Evolutionary conservation across 169 alveolate genomes (phyloP).

Genomic region (Eimeria acervulina): DNA sequence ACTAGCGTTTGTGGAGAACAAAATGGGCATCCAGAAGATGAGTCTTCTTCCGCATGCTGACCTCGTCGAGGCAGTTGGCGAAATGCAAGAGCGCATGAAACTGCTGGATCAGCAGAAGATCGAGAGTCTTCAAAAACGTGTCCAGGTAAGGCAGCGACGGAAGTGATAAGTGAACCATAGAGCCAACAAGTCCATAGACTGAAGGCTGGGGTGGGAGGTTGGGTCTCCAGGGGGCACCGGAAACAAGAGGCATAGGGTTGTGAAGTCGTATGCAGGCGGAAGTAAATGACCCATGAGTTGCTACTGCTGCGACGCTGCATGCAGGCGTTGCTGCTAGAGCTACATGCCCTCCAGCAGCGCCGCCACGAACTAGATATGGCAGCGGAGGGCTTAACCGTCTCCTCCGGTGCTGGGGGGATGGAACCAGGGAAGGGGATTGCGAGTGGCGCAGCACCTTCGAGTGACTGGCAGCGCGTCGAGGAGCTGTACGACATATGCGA

Average conservation of each 20-base stretch:
- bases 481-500: slow-evolving; percentile 81
- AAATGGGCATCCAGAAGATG: slow-evolving; percentile 77
- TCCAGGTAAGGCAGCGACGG: slow-evolving; percentile 45
- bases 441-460: slow-evolving; percentile 1
- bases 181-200: neutral
- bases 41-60: slow-evolving; percentile 79
- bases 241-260: neutral
- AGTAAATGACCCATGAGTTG: neutral
- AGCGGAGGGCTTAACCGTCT: slow-evolving; percentile 30
- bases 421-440: slow-evolving; percentile 6
- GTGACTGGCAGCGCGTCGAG: slow-evolving; percentile 83
- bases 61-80: slow-evolving; percentile 63
- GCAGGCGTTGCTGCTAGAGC: slow-evolving; percentile 78
- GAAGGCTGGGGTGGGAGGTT: neutral
- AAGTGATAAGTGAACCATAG: neutral
- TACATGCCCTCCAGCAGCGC: slow-evolving; percentile 83
- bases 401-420: neutral
- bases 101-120: slow-evolving; percentile 71
- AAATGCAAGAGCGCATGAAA: slow-evolving; percentile 67
- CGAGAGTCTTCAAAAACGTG: slow-evolving; percentile 80
- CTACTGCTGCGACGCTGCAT: neutral
- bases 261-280: slow-evolving; percentile 6
- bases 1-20: slow-evolving; percentile 77
- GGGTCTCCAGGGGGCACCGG: neutral
- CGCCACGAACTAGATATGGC: slow-evolving; percentile 79